A percentile compares a stretch with the other conserved stretches of the same genome.
phyloP scores from a whole-genome alignment of 2,329 filamentous ascomycete species.

The Neonectria neomacrospora region DNA sequence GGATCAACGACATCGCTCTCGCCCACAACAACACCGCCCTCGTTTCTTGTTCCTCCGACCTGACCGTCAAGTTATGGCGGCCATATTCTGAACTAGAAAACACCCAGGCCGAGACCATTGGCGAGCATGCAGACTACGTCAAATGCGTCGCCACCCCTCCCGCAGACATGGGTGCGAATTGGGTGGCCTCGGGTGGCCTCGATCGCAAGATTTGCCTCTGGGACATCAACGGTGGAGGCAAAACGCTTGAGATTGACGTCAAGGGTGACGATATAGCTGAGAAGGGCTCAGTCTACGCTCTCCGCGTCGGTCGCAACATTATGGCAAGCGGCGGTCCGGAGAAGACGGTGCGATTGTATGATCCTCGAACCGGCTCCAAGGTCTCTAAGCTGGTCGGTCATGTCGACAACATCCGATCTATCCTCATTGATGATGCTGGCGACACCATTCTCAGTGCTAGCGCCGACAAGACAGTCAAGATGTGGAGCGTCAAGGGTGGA shows the following conservation, averaged over 20 bases:
- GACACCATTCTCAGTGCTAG: slow-evolving; percentile 94
- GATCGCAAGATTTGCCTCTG: slow-evolving; percentile 93
- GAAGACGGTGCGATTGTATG: slow-evolving; percentile 92
- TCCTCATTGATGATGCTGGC: slow-evolving; percentile 87
- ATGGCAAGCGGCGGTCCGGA: slow-evolving; percentile 94
- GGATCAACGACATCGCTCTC: slow-evolving; percentile 93
- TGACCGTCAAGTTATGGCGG: slow-evolving; percentile 92
- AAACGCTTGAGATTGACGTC: slow-evolving; percentile 87
- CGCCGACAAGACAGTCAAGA: slow-evolving; percentile 96
- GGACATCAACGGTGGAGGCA: slow-evolving; percentile 89
- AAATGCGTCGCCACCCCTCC: slow-evolving; percentile 88
- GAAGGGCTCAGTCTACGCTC: slow-evolving; percentile 95
- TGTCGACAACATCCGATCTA: slow-evolving; percentile 91
- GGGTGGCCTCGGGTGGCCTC: slow-evolving; percentile 93
- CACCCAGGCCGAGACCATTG: slow-evolving; percentile 73
- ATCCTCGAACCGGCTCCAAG: slow-evolving; percentile 85
- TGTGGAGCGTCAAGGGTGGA: slow-evolving; percentile 96
- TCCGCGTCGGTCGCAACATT: slow-evolving; percentile 82
- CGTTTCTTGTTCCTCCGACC: slow-evolving; percentile 92
- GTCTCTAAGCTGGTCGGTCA: slow-evolving; percentile 98
- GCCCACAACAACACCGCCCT: slow-evolving; percentile 81
- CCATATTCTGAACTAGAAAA: slow-evolving; percentile 72
- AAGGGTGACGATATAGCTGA: slow-evolving; percentile 83
- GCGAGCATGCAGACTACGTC: slow-evolving; percentile 94
- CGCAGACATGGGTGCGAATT: slow-evolving; percentile 71